These are phyloP conservation scores for Sanghuangporus weigelae DNA, from an alignment of 1,284 basidiomycete species.

Conservation along the genomic window DNA sequence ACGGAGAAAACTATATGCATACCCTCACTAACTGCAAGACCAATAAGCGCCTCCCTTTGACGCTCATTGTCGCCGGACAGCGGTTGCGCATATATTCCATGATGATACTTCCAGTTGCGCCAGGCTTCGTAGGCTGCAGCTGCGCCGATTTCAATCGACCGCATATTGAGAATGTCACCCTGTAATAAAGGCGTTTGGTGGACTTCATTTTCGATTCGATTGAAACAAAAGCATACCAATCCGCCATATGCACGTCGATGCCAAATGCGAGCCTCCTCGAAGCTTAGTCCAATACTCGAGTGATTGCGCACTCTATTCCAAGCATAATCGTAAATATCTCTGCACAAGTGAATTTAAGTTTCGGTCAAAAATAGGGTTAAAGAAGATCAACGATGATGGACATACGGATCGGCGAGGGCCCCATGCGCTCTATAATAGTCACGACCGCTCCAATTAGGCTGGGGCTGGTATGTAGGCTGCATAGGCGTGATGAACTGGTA, in stretches of 20 bases:
- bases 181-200: constrained; percentile 20
- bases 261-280: constrained; percentile 51
- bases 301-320: constrained; percentile 45
- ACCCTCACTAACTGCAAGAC: constrained; percentile 62
- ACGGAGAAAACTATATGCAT: neutral
- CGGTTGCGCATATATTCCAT: constrained; percentile 43
- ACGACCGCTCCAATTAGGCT: constrained; percentile 51
- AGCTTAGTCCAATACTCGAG: constrained; percentile 39
- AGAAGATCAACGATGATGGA: neutral
- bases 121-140: constrained; percentile 69
- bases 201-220: neutral
- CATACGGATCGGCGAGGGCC: constrained; percentile 50
- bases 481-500: constrained; percentile 52
- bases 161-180: constrained; percentile 41
- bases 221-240: constrained; percentile 31
- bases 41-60: constrained; percentile 56
- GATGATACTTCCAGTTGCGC: constrained; percentile 55
- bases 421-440: constrained; percentile 62
- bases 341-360: constrained; percentile 25
- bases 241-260: constrained; percentile 56
- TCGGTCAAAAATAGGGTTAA: constrained; percentile 17
- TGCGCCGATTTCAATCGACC: constrained; percentile 52
- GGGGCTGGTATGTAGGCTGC: constrained; percentile 50
- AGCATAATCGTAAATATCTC: constrained; percentile 51
- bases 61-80: constrained; percentile 46